Evolutionary conservation across 106 monocot species (phyloP), one percentile per base, ranked within the genome.

Genomic region (Posidonia australis): DNA sequence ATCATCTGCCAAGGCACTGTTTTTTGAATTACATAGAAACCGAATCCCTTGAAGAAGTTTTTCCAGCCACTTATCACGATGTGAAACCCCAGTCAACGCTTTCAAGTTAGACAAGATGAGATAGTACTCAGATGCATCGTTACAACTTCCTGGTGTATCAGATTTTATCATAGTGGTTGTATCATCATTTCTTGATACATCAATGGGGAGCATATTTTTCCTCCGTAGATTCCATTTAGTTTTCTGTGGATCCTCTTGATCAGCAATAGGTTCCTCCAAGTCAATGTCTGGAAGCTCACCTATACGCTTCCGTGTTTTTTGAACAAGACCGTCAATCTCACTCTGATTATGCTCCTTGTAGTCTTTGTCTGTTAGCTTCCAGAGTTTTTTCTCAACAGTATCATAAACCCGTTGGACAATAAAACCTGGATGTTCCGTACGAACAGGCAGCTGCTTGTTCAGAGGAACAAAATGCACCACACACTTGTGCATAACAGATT

Each of bases 401-500:
- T 98, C 96, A 74, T 98, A 98, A 25, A 98, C 91, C 53, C 72
- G 87, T 55, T 87, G 96, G 20, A 98, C 91, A 46, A 98, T 79
- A 62, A 98, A 98, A 44, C 96, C 91, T 26, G 96, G 96, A 74
- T 81, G 74, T 49, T 81, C 64, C 9, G 80, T 72, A 5, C 87
- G 91, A 63, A 74, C 12, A 60, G 96, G 96, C 2, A 90, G 44
- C 72, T 91, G 80, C 74, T 98, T 98, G 77, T 82, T 60, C 41
- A 77, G 63, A 12, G 96, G 96, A 63, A 98, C 71, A 72, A 98
- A 98, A 77, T 98, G 90, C n/a, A 91, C 96, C 12, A 98, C 83
- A 44, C 96, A 98, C 46, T 81, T 80, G 65, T 98, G 96, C 90
- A 98, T 98, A 22, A 91, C 96, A 14, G 90, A 87, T 80, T 98